Evolutionary conservation across 2,329 filamentous ascomycete species (phyloP).

Genomic region (Fusarium brevicatenulatum): DNA sequence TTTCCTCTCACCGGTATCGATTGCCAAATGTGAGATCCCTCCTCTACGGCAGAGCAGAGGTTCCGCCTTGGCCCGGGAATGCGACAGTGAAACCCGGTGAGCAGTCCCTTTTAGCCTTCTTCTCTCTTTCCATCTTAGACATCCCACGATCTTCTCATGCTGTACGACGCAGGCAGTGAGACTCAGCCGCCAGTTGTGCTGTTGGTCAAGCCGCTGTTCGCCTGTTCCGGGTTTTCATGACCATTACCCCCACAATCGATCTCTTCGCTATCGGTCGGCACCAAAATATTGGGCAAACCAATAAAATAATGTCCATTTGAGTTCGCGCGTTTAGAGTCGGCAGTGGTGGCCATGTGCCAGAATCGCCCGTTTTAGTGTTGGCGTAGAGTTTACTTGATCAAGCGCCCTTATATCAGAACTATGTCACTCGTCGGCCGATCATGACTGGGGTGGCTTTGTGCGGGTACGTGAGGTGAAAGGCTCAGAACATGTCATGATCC

Average conservation of each 20-base stretch:
- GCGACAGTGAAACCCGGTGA: neutral
- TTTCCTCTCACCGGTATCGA: neutral
- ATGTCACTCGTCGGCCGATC: neutral
- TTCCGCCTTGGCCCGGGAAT: neutral
- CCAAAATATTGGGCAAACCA: constrained; percentile 19
- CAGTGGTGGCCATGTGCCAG: neutral
- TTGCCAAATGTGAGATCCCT: constrained; percentile 1
- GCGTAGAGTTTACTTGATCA: constrained; percentile 2
- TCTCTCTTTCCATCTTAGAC: constrained; percentile 6
- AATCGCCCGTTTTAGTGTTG: neutral
- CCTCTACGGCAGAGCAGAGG: neutral
- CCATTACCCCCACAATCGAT: constrained; percentile 16
- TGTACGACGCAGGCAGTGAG: neutral
- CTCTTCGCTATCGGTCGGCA: neutral
- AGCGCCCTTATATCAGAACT: neutral
- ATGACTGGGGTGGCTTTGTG: neutral
- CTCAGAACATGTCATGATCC: neutral
- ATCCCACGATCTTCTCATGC: neutral
- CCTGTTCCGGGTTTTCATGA: constrained; percentile 14
- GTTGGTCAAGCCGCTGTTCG: constrained; percentile 6
- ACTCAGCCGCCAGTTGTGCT: neutral
- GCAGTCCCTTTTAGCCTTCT: constrained; percentile 15
- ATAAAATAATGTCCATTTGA: neutral
- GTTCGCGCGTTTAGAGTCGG: neutral
- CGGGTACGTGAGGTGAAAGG: neutral